Conservation (phyloP, 75 land plant genomes). For the Cunninghamia lanceolata region DNA sequence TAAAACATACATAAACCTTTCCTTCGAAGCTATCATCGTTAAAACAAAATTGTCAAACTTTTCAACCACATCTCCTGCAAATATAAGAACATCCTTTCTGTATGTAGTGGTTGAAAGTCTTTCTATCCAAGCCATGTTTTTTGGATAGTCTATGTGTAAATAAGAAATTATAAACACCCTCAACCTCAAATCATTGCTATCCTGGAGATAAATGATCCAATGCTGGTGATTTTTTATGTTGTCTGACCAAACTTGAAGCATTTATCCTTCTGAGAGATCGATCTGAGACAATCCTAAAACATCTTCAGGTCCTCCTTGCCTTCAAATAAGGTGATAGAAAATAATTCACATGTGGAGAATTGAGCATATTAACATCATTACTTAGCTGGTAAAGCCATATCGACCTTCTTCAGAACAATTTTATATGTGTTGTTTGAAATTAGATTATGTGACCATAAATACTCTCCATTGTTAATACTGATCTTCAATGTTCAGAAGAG, state of each 20-base stretch:
- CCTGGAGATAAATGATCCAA: background rate
- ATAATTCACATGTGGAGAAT: background rate
- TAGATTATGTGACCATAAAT: no score
- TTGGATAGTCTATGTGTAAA: constrained; percentile 76
- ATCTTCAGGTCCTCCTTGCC: background rate
- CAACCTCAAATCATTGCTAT: background rate
- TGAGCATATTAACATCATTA: background rate
- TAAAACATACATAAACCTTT: constrained; percentile 66
- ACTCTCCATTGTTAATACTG: no score
- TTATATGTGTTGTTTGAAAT: no score
- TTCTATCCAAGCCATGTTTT: constrained; percentile 82
- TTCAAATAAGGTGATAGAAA: background rate
- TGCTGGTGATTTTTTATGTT: background rate
- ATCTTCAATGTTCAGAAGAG: no score
- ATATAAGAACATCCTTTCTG: constrained; percentile 64
- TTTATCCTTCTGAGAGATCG: background rate
- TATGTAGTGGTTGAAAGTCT: constrained; percentile 26
- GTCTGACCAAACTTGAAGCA: background rate
- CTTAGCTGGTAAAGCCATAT: no score
- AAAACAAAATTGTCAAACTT: constrained; percentile 43
- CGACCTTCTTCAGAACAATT: no score
- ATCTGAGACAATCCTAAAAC: background rate
- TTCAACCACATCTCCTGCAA: constrained; percentile 91
- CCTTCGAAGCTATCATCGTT: constrained; percentile 73
- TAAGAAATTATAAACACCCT: constrained; percentile 72